Base-by-base conservation (phyloP, 257 asterid species). In the Solanum pennellii region DNA sequence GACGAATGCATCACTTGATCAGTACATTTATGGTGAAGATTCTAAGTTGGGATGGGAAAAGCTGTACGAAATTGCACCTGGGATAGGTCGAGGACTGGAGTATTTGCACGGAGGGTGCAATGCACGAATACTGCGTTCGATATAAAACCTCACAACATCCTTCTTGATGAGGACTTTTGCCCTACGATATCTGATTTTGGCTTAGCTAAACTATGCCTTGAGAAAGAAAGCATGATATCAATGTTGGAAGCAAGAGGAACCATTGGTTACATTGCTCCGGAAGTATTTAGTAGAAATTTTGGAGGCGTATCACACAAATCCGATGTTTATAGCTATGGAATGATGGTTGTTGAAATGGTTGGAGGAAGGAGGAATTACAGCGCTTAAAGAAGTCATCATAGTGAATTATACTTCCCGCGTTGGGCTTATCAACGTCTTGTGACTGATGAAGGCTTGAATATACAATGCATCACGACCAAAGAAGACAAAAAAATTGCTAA, bases 161-260 rank as follows among this genome's bases (percentile, higher is more conserved):
- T 90, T 44, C 89, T 91, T 1, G 91, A 86, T 39, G 52, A 86
- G 16, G 86, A 91, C 27, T 91, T 89, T 35, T 74, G 83, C 75
- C 92, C 92, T 5, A 91, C 86, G 85, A 89, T 91, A 39, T 87
- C 92, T 14, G 91, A 89, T 86, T 91, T 91, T 77, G 92, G 92
- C 27, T 21, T 91, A 25, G 83, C 91, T 6, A 91, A 86, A 62
- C 18, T 87, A 25, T 91, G 89, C 62, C 35, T 76, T n/a, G 39
- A 25, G 13, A 84, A 80, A 45, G 80, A 83, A 41, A 91, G 90
- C 47, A n/a, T 18, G 31, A 45, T 89, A 29, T 88, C 91, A 3
- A 88, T 80, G 52, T 56, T 84, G 23, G 90, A 82, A 20, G 86
- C 88, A 4, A 85, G 89, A 35, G 91, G 90, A 25, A 89, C 91